Percentiles rank a stretch among this genome's conserved stretches.
Evolutionary conservation across 139 green algal genomes (phyloP).

Genomic region (Coelastrella sp.): DNA sequence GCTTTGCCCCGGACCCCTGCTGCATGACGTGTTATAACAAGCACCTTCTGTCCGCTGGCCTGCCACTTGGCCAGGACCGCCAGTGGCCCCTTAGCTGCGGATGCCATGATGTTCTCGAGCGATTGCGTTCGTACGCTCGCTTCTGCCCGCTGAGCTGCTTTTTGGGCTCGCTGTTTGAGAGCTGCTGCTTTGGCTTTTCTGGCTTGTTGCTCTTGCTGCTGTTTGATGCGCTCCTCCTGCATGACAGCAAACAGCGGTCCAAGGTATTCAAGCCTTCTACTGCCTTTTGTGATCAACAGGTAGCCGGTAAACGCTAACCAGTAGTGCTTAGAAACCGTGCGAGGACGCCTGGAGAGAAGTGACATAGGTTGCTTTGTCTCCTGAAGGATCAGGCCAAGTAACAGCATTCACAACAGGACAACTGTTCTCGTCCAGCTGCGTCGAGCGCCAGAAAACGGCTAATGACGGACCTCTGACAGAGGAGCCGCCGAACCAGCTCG

Average conservation of each 20-base stretch:
- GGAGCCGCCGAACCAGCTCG: background rate
- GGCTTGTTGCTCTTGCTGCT: slow-evolving; percentile 2
- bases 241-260: too few relatives aligned
- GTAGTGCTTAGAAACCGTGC: too few relatives aligned
- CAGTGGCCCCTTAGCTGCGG: slow-evolving; percentile 58
- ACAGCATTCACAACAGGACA: too few relatives aligned
- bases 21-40: slow-evolving; percentile 79
- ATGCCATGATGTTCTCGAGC: slow-evolving; percentile 27
- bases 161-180: slow-evolving; percentile 33
- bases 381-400: too few relatives aligned
- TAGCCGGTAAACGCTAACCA: too few relatives aligned
- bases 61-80: slow-evolving; percentile 53
- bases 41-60: slow-evolving; percentile 46
- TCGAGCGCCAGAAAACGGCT: too few relatives aligned
- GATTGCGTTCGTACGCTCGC: background rate
- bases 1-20: slow-evolving; percentile 72
- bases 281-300: too few relatives aligned
- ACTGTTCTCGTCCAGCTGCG: too few relatives aligned
- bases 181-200: slow-evolving; percentile 45
- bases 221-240: background rate
- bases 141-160: slow-evolving; percentile 24
- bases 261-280: background rate
- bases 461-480: background rate
- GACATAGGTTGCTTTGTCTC: too few relatives aligned
- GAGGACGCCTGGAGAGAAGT: too few relatives aligned